Conservation (phyloP, 768 basidiomycete genomes). For the Nidularia pulvinata region DNA sequence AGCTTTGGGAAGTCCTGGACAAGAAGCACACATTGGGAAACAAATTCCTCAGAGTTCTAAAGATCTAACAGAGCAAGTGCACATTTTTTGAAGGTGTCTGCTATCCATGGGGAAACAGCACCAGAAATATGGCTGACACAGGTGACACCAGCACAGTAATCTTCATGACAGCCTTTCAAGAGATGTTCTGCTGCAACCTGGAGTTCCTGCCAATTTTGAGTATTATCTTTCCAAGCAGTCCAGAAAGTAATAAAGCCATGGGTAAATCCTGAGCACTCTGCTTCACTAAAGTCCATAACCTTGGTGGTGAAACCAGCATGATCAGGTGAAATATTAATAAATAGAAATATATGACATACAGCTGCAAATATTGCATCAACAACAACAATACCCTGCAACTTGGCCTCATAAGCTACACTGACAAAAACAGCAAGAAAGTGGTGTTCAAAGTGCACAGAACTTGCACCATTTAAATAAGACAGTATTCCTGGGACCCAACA, state of each 20-base stretch:
- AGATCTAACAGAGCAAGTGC: slow-evolving; percentile 6
- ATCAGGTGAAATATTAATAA: background rate
- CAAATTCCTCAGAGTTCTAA: slow-evolving; percentile 9
- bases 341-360: slow-evolving; percentile 5
- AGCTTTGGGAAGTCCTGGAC: slow-evolving; percentile 15
- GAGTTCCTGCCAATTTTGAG: slow-evolving; percentile 8
- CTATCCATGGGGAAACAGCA: slow-evolving; percentile 12
- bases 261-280: slow-evolving; percentile 24
- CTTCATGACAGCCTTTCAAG: slow-evolving; percentile 27
- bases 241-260: slow-evolving; percentile 20
- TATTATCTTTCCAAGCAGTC: slow-evolving; percentile 4
- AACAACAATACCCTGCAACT: background rate
- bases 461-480: background rate
- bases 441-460: background rate
- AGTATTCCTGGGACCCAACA: background rate
- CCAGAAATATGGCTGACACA: slow-evolving; percentile 17
- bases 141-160: slow-evolving; percentile 22
- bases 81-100: slow-evolving; percentile 12
- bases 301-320: slow-evolving; percentile 3
- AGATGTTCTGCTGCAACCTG: slow-evolving; percentile 3
- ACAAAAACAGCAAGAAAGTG: background rate
- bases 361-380: slow-evolving; percentile 3
- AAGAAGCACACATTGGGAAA: background rate
- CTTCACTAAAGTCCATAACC: slow-evolving; percentile 33
- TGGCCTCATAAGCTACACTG: background rate